These are phyloP conservation scores for Fraxinus ornus DNA, from an alignment of 305 asterid genomes.

Conservation along the genomic window DNA sequence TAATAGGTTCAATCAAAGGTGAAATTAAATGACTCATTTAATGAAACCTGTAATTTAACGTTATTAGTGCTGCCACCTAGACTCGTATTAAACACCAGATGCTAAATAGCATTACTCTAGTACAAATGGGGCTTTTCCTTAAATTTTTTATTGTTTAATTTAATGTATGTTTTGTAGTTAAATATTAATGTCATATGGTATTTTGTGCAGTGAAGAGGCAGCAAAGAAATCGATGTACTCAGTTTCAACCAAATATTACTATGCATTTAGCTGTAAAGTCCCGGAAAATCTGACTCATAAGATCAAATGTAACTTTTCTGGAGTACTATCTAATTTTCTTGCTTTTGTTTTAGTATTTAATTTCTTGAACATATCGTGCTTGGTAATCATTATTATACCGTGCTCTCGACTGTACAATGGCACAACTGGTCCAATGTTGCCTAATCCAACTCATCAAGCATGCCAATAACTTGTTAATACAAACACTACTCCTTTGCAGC, in stretches of 20 bases:
- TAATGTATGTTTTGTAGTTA: neutral
- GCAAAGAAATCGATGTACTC: constrained; percentile 50
- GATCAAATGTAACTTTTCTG: constrained; percentile 32
- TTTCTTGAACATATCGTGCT: neutral
- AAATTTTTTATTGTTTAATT: neutral
- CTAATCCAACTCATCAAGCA: neutral
- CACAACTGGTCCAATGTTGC: neutral
- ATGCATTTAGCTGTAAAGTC: constrained; percentile 45
- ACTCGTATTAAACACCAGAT: neutral
- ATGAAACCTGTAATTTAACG: neutral
- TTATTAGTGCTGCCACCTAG: neutral
- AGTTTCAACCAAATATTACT: constrained; percentile 55
- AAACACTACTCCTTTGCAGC: neutral
- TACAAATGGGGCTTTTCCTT: neutral
- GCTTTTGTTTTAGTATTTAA: neutral
- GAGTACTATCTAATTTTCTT: neutral
- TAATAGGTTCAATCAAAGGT: neutral
- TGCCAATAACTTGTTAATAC: neutral
- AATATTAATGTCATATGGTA: neutral
- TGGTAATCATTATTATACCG: neutral
- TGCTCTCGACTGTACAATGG: neutral
- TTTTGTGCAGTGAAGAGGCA: constrained; percentile 43
- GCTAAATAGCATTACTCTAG: neutral
- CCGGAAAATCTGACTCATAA: constrained; percentile 27
- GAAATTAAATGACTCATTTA: neutral